Percentiles rank a stretch among this genome's conserved stretches.
These are phyloP conservation scores for Phytophthora aleatoria DNA, from an alignment of 352 stramenopile species.

Conservation along the genomic window DNA sequence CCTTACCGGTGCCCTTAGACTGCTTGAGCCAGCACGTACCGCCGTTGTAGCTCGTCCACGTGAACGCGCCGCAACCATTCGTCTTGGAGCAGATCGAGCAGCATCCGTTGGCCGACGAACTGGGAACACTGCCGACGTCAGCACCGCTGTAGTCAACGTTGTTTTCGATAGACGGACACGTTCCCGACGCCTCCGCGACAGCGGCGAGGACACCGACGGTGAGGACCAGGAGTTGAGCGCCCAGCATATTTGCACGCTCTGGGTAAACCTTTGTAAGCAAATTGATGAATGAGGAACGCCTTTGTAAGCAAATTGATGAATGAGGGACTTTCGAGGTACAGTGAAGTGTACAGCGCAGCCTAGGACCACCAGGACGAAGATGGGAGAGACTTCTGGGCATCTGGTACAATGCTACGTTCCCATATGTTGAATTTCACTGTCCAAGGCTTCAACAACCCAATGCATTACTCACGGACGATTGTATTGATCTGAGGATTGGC, in stretches of 20 bases:
- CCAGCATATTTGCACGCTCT: constrained; percentile 10
- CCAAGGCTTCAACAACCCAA: background rate
- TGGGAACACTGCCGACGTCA: constrained; percentile 4
- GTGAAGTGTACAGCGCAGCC: background rate
- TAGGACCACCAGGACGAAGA: constrained; percentile 13
- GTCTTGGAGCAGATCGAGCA: constrained; percentile 13
- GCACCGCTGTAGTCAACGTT: constrained; percentile 14
- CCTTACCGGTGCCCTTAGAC: constrained; percentile 6
- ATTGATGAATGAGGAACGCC: constrained; percentile 25
- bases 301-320: background rate
- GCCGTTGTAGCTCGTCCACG: constrained; percentile 14
- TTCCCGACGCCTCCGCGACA: constrained; percentile 7
- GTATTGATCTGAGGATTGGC: background rate
- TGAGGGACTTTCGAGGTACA: background rate
- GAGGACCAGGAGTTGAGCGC: constrained; percentile 7
- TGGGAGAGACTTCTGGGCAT: background rate
- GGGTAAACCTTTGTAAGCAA: background rate
- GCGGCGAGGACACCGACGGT: constrained; percentile 4
- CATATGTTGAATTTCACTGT: constrained; percentile 16
- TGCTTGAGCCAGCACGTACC: constrained; percentile 12
- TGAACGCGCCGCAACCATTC: constrained; percentile 5
- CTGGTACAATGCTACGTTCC: background rate
- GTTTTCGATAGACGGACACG: constrained; percentile 11
- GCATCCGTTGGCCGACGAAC: constrained; percentile 8
- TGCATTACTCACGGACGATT: background rate